These are phyloP conservation scores for Termitomyces sp. DNA, from an alignment of 768 basidiomycete genomes.

Conservation along the genomic window DNA sequence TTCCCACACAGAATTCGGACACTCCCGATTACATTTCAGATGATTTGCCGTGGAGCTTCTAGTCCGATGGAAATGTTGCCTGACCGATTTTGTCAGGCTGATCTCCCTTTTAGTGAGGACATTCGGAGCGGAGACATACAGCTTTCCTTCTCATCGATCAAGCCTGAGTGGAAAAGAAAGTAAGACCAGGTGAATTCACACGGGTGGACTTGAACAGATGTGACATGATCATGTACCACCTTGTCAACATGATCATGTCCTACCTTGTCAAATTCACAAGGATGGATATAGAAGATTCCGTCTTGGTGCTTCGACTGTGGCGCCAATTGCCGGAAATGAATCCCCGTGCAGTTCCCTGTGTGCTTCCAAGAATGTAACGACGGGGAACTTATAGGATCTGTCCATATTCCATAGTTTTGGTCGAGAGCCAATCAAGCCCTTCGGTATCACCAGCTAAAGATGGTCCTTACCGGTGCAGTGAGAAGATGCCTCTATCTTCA, in stretches of 20 bases:
- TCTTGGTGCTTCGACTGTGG: neutral
- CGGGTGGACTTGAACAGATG: neutral
- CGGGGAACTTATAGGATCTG: neutral
- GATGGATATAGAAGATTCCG: neutral
- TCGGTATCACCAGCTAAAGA: neutral
- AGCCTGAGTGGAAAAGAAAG: neutral
- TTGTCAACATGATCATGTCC: no score
- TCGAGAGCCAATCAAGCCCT: neutral
- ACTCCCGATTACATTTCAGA: neutral
- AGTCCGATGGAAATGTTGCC: neutral
- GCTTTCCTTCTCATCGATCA: neutral
- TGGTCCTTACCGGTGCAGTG: neutral
- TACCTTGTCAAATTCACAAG: neutral
- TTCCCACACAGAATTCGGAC: neutral
- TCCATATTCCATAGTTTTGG: neutral
- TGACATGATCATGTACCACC: neutral
- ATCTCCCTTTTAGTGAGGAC: neutral
- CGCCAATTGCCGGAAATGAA: no score
- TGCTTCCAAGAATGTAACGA: neutral
- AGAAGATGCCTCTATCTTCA: neutral
- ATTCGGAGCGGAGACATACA: neutral
- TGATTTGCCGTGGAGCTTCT: neutral
- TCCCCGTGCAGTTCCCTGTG: neutral
- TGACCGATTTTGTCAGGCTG: neutral
- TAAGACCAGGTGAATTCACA: neutral